These are phyloP conservation scores for Zymoseptoria ardabiliae DNA, from an alignment of 2,329 filamentous ascomycete species.

Conservation along the genomic window DNA sequence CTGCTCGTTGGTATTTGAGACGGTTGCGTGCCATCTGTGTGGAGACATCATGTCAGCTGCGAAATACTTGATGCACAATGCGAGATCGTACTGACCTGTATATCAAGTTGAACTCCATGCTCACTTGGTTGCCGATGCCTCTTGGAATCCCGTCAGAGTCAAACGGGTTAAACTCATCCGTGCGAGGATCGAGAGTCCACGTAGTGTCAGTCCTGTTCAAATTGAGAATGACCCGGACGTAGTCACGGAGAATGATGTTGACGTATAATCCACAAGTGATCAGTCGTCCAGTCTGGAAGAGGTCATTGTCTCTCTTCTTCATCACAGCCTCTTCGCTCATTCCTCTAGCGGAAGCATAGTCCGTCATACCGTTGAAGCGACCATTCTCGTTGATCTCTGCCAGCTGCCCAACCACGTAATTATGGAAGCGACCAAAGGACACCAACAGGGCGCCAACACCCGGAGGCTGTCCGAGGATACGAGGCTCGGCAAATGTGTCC, in stretches of 20 bases:
- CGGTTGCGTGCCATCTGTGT: slow-evolving; percentile 37
- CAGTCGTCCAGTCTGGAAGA: slow-evolving; percentile 71
- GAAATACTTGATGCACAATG: neutral
- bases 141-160: neutral
- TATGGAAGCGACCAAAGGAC: slow-evolving; percentile 76
- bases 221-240: slow-evolving; percentile 71
- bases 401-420: slow-evolving; percentile 61
- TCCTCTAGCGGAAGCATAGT: slow-evolving; percentile 22
- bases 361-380: slow-evolving; percentile 55
- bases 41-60: neutral
- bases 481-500: slow-evolving; percentile 64
- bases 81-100: slow-evolving; percentile 22
- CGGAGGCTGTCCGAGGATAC: slow-evolving; percentile 63
- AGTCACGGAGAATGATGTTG: slow-evolving; percentile 71
- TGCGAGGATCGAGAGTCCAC: slow-evolving; percentile 74
- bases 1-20: slow-evolving; percentile 35
- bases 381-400: slow-evolving; percentile 61
- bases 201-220: slow-evolving; percentile 64
- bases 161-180: slow-evolving; percentile 41
- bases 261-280: slow-evolving; percentile 69
- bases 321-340: slow-evolving; percentile 21
- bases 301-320: slow-evolving; percentile 52
- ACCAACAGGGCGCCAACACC: slow-evolving; percentile 64
- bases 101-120: slow-evolving; percentile 44
- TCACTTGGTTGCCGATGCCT: slow-evolving; percentile 42